Conservation (phyloP, 352 stramenopile genomes). For the Globisporangium carolinianum region DNA sequence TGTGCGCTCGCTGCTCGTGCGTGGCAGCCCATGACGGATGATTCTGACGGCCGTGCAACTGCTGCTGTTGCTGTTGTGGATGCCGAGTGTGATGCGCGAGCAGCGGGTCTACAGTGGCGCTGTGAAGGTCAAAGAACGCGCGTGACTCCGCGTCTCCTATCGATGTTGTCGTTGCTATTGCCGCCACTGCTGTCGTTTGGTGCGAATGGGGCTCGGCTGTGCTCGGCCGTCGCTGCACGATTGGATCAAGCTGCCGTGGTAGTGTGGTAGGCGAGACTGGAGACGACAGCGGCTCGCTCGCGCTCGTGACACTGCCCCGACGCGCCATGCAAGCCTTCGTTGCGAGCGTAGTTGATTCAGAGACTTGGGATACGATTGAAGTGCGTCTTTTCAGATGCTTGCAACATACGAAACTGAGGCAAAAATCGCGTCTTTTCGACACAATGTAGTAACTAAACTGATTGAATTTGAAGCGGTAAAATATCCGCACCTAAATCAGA, state of each 20-base stretch:
- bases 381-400: too few relatives aligned
- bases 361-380: too few relatives aligned
- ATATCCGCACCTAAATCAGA: too few relatives aligned
- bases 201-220: neutral
- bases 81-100: neutral
- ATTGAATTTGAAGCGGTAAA: too few relatives aligned
- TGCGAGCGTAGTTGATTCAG: too few relatives aligned
- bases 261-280: neutral
- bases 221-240: constrained; percentile 4
- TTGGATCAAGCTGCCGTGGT: constrained; percentile 4
- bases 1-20: constrained; percentile 7
- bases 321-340: constrained; percentile 1
- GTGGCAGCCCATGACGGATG: constrained; percentile 4
- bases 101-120: neutral
- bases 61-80: neutral
- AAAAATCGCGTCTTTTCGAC: too few relatives aligned
- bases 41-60: neutral
- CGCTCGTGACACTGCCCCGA: neutral
- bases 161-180: neutral
- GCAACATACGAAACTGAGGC: too few relatives aligned
- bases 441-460: too few relatives aligned
- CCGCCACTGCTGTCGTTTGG: neutral
- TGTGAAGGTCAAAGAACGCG: constrained; percentile 1
- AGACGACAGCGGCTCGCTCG: neutral
- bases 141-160: neutral